Conservation (phyloP, 352 stramenopile genomes). For the Nothophytophthora sp. region DNA sequence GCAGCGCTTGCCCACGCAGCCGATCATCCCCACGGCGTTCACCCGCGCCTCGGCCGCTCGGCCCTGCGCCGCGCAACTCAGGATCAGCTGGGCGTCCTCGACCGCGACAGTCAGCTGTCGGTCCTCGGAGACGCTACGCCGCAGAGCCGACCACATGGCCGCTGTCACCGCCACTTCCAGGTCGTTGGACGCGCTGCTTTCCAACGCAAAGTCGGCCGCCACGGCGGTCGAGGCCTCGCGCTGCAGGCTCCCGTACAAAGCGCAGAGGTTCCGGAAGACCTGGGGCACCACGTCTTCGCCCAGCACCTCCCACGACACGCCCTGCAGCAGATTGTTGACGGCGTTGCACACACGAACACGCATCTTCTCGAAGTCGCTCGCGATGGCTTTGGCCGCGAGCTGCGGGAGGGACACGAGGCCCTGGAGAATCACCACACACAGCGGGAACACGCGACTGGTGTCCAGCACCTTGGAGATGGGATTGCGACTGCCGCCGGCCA, state of each 20-base stretch:
- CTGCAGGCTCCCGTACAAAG: slow-evolving; percentile 70
- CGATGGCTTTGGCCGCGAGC: slow-evolving; percentile 47
- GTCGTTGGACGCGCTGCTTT: slow-evolving; percentile 51
- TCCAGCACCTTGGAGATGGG: slow-evolving; percentile 37
- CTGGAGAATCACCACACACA: slow-evolving; percentile 72
- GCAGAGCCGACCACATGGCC: slow-evolving; percentile 73
- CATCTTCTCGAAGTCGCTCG: slow-evolving; percentile 77
- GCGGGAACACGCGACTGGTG: slow-evolving; percentile 48
- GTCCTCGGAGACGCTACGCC: slow-evolving; percentile 55
- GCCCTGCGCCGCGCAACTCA: slow-evolving; percentile 63
- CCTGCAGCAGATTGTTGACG: slow-evolving; percentile 81
- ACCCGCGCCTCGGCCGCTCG: slow-evolving; percentile 67
- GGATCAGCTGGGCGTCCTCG: slow-evolving; percentile 72
- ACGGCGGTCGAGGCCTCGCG: slow-evolving; percentile 27
- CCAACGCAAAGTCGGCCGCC: slow-evolving; percentile 21
- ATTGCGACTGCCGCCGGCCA: slow-evolving; percentile 9
- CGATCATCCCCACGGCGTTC: slow-evolving; percentile 79
- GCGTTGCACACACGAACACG: slow-evolving; percentile 80
- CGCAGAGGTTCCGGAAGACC: slow-evolving; percentile 80
- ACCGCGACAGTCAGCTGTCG: slow-evolving; percentile 49
- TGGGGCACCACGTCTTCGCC: slow-evolving; percentile 60
- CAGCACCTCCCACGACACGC: slow-evolving; percentile 53
- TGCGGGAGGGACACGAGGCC: slow-evolving; percentile 73
- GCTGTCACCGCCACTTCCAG: slow-evolving; percentile 69
- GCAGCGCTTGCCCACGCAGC: slow-evolving; percentile 73